Percentiles rank a stretch among this genome's conserved stretches.
phyloP scores from a whole-genome alignment of 2,329 filamentous ascomycete species.

The Calonectria pseudoturangicola region DNA sequence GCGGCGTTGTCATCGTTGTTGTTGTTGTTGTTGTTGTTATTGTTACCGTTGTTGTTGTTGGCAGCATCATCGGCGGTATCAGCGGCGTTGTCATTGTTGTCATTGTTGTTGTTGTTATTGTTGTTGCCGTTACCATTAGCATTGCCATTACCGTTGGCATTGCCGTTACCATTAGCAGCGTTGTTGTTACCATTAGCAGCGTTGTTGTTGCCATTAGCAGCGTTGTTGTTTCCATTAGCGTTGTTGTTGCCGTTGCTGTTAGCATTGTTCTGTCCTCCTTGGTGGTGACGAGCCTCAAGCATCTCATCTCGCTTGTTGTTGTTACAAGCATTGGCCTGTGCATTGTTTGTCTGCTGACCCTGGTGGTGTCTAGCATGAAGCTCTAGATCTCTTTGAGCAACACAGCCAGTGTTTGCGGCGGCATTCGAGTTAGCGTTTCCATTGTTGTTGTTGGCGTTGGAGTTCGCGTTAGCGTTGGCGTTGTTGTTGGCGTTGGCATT shows the following conservation, averaged over 20 bases:
- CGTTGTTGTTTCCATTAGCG: too few relatives aligned
- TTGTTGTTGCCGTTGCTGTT: not conserved
- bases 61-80: not conserved
- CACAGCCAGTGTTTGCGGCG: slow-evolving; percentile 14
- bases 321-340: slow-evolving; percentile 6
- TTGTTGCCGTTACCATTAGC: not conserved
- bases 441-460: not conserved
- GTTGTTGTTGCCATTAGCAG: not conserved
- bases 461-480: slow-evolving; percentile 6
- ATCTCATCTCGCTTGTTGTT: slow-evolving; percentile 32
- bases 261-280: slow-evolving; percentile 15
- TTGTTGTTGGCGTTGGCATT: slow-evolving; percentile 16
- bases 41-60: not conserved
- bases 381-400: slow-evolving; percentile 4
- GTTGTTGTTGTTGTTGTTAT: not conserved
- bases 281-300: slow-evolving; percentile 30
- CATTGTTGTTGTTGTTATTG: not conserved
- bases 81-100: slow-evolving; percentile 6
- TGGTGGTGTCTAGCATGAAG: slow-evolving; percentile 25
- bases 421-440: slow-evolving; percentile 1
- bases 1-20: not conserved
- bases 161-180: too few relatives aligned
- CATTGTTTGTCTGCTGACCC: slow-evolving; percentile 20
- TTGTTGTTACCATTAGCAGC: not conserved
- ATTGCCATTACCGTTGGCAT: not conserved